Evolutionary conservation across 257 asterid genomes (phyloP), one percentile per base, ranked within the genome.

Genomic region (Datura wrightii): DNA sequence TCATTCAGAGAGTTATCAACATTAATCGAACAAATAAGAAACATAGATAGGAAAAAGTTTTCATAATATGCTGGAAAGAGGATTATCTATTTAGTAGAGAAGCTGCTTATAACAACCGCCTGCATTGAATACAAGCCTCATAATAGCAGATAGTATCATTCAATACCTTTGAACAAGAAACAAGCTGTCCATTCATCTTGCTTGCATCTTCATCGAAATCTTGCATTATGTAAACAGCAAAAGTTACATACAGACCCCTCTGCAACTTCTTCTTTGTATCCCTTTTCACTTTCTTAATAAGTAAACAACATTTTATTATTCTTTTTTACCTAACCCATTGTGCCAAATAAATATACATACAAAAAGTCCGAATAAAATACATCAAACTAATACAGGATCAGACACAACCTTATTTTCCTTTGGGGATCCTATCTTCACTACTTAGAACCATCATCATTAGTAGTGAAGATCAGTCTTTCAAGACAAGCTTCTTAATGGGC

Each of bases 381-480:
- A 78, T 36, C 63, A 76, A 52, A 52, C 34, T 34, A 78, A 56
- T 34, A 13, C 72, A 65, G 2, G 44, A 36, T 36, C n/a, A 65
- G 19, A 13, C 46, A 36, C n/a, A 1, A 1, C 72, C n/a, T 6
- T 36, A 5, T n/a, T 34, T 34, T 13, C 63, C 14, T 78, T 14
- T 52, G 48, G 34, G 60, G 15, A 36, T 34, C 63, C 0, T 63
- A 0, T 31, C 52, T 52, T 31, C 0, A 8, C 48, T 52, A 52
- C 65, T 52, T 63, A 78, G 46, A 78, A 34, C 82, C 82, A 78
- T 52, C 63, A 34, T 52, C 24, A 78, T 34, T 52, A 78, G 34
- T 52, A 78, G 82, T 8, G 46, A 78, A 78, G 48, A 78, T 1
- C 39, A 78, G 48, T 78, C 63, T 53, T 52, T 78, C 82, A 78